Percentiles rank a stretch among this genome's conserved stretches.
These are phyloP conservation scores for Cutaneotrichosporon sp. DNA, from an alignment of 1,284 basidiomycete species.

Conservation along the genomic window DNA sequence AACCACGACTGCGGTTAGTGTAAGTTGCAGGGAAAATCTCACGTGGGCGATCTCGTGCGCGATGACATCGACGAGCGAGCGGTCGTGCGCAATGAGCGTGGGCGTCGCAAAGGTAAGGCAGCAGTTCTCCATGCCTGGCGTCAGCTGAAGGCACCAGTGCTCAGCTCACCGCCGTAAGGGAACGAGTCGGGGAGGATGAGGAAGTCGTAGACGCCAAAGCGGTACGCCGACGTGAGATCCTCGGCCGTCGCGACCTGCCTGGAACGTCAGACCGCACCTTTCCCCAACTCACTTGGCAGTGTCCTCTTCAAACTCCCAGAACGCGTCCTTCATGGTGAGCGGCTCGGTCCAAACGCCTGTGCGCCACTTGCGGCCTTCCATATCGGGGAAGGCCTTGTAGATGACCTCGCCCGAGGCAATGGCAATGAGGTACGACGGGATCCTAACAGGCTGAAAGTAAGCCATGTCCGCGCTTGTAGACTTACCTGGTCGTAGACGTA, in stretches of 20 bases:
- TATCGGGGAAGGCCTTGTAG: slow-evolving; percentile 62
- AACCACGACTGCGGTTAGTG: slow-evolving; percentile 65
- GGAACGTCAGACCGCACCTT: background rate
- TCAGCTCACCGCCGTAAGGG: slow-evolving; percentile 77
- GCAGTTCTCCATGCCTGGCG: slow-evolving; percentile 49
- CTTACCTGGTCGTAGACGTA: slow-evolving; percentile 56
- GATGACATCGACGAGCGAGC: slow-evolving; percentile 77
- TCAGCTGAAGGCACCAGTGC: background rate
- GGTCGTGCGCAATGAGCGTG: slow-evolving; percentile 74
- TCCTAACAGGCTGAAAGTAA: slow-evolving; percentile 62
- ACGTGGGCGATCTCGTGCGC: slow-evolving; percentile 55
- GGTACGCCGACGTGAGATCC: slow-evolving; percentile 65
- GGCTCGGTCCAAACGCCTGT: slow-evolving; percentile 88
- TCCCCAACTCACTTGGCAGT: slow-evolving; percentile 60
- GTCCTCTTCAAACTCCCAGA: slow-evolving; percentile 84
- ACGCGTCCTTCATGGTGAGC: slow-evolving; percentile 67
- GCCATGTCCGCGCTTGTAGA: background rate
- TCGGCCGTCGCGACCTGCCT: slow-evolving; percentile 63
- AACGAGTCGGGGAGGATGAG: slow-evolving; percentile 91
- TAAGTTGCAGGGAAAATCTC: slow-evolving; percentile 18
- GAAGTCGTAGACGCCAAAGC: slow-evolving; percentile 84
- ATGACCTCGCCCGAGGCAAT: slow-evolving; percentile 76
- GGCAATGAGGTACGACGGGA: slow-evolving; percentile 81
- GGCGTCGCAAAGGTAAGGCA: slow-evolving; percentile 84
- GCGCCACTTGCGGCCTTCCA: slow-evolving; percentile 64